A percentile compares a stretch with the other conserved stretches of the same genome.
Conservation (phyloP, 805 yeast species). For the Ogataea methanolica region DNA sequence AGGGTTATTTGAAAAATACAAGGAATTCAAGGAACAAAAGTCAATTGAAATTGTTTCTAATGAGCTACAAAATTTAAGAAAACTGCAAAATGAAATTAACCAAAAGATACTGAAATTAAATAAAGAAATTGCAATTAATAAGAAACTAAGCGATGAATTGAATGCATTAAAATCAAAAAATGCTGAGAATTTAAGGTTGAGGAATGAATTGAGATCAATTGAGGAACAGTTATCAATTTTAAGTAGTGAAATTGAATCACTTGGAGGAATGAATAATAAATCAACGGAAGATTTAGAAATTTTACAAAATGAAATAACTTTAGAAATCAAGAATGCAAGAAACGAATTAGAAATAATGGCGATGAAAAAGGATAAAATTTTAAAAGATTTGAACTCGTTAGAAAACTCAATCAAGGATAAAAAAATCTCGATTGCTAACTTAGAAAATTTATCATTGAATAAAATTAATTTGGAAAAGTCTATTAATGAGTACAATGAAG, state of each 20-base stretch:
- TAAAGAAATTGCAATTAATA: not conserved
- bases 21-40: conserved; percentile 1
- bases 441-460: conserved; percentile 49
- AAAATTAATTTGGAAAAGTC: conserved; percentile 35
- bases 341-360: conserved; percentile 24
- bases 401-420: conserved; percentile 52
- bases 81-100: not conserved
- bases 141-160: not conserved
- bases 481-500: conserved; percentile 21
- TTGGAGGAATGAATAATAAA: conserved; percentile 12
- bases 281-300: conserved; percentile 45
- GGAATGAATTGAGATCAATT: conserved; percentile 30
- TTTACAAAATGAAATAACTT: conserved; percentile 33
- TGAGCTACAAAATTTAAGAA: not conserved
- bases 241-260: conserved; percentile 6
- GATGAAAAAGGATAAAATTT: conserved; percentile 41
- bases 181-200: conserved; percentile 32
- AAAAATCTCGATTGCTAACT: conserved; percentile 44
- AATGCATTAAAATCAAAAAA: conserved; percentile 12
- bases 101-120: not conserved
- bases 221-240: conserved; percentile 18
- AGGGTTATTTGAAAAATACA: conserved; percentile 22
- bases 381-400: conserved; percentile 39
- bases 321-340: conserved; percentile 39
- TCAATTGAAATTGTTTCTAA: not conserved